These are phyloP conservation scores for Alliaria petiolata DNA, from an alignment of 345 rosid species.

Conservation along the genomic window DNA sequence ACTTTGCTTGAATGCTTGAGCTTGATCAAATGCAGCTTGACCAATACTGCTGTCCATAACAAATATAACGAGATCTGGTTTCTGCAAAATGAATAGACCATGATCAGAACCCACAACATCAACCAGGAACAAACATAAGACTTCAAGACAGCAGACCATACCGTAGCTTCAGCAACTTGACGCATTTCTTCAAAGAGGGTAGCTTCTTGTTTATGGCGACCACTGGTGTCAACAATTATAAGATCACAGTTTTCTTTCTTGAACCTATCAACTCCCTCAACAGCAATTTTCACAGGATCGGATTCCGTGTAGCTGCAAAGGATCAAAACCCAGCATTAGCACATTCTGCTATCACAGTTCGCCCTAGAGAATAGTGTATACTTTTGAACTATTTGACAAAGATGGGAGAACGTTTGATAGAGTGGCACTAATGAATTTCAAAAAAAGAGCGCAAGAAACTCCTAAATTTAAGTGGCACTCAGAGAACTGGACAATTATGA, in stretches of 20 bases:
- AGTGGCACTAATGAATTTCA: not conserved
- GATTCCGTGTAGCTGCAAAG: conserved; percentile 76
- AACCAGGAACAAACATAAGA: not conserved
- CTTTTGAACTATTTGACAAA: not conserved
- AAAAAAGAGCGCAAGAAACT: not conserved
- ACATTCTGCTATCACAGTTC: not conserved
- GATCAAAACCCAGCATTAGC: not conserved
- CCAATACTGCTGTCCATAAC: conserved; percentile 98
- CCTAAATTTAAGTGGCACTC: not conserved
- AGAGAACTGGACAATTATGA: not conserved
- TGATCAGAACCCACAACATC: not conserved
- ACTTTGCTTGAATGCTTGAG: conserved; percentile 89
- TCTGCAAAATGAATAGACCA: conserved; percentile 40
- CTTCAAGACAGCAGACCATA: conserved; percentile 17
- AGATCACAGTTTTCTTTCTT: conserved; percentile 92
- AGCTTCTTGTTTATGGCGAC: conserved; percentile 96
- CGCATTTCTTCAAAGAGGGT: conserved; percentile 98
- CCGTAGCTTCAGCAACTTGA: conserved; percentile 97
- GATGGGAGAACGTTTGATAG: not conserved
- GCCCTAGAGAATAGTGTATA: not conserved
- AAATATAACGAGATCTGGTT: conserved; percentile 90
- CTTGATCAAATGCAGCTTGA: conserved; percentile 96
- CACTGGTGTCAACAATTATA: conserved; percentile 91
- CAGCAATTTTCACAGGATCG: conserved; percentile 95
- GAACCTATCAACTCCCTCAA: conserved; percentile 87